Conservation (phyloP, 805 yeast genomes). For the Saccharomyces mikatae region DNA sequence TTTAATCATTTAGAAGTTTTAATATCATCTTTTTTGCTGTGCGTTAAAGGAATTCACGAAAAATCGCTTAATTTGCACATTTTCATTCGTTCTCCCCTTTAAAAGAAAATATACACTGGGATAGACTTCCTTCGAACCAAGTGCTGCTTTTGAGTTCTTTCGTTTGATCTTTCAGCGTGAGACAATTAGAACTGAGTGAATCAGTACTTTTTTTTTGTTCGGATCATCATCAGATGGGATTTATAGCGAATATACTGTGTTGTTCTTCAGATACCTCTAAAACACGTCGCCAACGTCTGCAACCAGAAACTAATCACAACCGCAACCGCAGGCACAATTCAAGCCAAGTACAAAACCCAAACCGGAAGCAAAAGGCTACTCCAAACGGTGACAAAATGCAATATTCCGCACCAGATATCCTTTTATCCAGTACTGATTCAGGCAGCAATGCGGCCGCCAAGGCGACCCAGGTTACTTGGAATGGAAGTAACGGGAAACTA, state of each 20-base stretch:
- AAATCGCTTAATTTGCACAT: background rate
- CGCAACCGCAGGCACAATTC: constrained; percentile 3
- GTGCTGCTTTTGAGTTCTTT: background rate
- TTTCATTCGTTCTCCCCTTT: background rate
- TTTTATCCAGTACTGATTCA: background rate
- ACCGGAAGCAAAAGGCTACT: background rate
- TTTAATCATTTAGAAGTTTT: background rate
- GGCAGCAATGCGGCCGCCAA: background rate
- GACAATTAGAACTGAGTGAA: background rate
- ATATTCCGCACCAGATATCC: background rate
- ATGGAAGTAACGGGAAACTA: background rate
- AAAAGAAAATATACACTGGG: background rate
- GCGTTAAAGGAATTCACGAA: background rate
- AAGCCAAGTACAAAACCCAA: background rate
- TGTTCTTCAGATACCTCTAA: constrained; percentile 21
- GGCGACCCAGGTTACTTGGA: background rate
- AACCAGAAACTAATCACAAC: constrained; percentile 4
- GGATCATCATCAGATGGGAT: constrained; percentile 26
- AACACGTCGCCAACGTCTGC: constrained; percentile 1
- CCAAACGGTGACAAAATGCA: background rate
- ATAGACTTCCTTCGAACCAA: background rate
- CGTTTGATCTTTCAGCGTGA: background rate
- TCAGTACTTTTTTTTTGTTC: background rate
- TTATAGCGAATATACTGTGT: constrained; percentile 31
- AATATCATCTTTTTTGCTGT: background rate